These are phyloP conservation scores for Pilaira anomala DNA, from an alignment of 192 early-diverging fungal genomes.

Conservation along the genomic window DNA sequence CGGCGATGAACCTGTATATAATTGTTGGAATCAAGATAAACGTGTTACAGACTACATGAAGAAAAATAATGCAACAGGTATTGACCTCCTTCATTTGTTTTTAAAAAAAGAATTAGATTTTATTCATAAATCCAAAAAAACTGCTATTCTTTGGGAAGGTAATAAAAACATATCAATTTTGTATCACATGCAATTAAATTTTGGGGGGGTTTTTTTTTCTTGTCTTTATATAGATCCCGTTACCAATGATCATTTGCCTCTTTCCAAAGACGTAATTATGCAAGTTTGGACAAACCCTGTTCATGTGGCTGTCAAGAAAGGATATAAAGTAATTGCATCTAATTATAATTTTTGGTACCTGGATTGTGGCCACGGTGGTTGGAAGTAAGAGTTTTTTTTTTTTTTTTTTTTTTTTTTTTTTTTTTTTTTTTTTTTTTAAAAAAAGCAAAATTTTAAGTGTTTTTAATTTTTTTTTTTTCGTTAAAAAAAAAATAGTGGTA, in stretches of 20 bases:
- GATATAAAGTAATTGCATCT: conserved; percentile 66
- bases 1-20: conserved; percentile 70
- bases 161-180: conserved; percentile 1
- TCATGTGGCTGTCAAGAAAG: conserved; percentile 51
- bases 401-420: not conserved
- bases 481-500: conserved; percentile 38
- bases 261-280: conserved; percentile 58
- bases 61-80: conserved; percentile 24
- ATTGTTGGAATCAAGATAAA: conserved; percentile 60
- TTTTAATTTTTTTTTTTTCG: not conserved
- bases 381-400: conserved; percentile 44
- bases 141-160: conserved; percentile 79
- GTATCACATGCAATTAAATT: too few relatives aligned
- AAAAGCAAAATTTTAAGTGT: not conserved
- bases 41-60: conserved; percentile 37
- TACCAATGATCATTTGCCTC: conserved; percentile 42
- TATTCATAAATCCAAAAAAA: conserved; percentile 43
- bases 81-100: conserved; percentile 40
- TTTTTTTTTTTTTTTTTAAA: not conserved
- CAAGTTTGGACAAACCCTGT: conserved; percentile 73
- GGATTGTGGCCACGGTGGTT: conserved; percentile 76
- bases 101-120: conserved; percentile 44
- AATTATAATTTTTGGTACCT: conserved; percentile 68
- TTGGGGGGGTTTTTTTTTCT: too few relatives aligned
- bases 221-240: conserved; percentile 40